These are phyloP conservation scores for Solanum piurae DNA, from an alignment of 257 asterid genomes.

Conservation along the genomic window DNA sequence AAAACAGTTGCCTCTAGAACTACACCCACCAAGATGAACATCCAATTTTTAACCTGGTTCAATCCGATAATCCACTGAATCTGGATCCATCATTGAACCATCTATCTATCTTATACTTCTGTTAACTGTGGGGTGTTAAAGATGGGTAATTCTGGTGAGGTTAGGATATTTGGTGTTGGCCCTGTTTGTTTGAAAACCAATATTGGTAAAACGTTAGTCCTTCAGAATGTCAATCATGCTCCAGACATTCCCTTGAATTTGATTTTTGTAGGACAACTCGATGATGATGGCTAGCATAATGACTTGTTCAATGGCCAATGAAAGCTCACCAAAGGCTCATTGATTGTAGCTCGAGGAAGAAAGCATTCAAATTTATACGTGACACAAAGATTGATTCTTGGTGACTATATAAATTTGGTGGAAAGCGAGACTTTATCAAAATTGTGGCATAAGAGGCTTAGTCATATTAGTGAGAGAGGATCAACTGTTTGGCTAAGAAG, in stretches of 20 bases:
- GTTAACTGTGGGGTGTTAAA: not conserved
- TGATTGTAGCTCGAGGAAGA: not conserved
- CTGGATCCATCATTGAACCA: not conserved
- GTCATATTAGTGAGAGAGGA: not conserved
- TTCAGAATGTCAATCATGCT: not conserved
- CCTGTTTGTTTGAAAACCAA: too few relatives aligned
- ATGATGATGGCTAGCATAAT: not conserved
- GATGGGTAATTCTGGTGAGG: not conserved
- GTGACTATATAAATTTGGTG: not conserved
- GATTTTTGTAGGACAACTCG: not conserved
- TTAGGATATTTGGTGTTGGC: not conserved
- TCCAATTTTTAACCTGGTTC: too few relatives aligned
- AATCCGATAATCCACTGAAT: not conserved
- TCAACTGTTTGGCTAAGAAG: not conserved
- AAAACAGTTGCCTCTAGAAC: too few relatives aligned
- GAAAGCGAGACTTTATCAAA: not conserved
- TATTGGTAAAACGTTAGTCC: not conserved
- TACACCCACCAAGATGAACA: too few relatives aligned
- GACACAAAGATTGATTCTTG: not conserved
- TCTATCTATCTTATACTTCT: not conserved
- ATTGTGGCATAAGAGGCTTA: not conserved
- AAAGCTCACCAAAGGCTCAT: not conserved
- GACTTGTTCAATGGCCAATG: not conserved
- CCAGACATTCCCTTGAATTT: not conserved
- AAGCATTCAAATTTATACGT: not conserved